Evolutionary conservation across 108 stramenopile genomes (phyloP).

Genomic region (Nitzschia putrida): DNA sequence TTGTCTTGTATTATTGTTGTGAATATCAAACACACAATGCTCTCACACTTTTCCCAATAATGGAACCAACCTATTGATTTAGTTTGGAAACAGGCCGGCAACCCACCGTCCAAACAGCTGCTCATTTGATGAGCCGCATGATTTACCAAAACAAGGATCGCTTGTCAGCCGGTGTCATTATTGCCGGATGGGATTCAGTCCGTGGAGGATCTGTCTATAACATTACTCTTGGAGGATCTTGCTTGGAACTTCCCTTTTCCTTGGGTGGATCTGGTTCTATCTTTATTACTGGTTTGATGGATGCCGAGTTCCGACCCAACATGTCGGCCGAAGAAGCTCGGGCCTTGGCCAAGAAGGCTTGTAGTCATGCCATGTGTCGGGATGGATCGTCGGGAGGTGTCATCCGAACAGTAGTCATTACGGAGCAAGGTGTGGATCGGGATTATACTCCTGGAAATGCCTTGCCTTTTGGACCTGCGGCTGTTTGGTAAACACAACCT

Average conservation of each 20-base stretch:
- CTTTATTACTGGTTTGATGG: conserved; percentile 92
- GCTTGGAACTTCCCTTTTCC: conserved; percentile 91
- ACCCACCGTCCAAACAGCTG: conserved; percentile 90
- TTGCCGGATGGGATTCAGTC: conserved; percentile 96
- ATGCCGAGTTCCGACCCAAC: conserved; percentile 72
- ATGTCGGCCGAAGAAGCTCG: conserved; percentile 92
- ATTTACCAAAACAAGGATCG: conserved; percentile 97
- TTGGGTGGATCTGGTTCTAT: conserved; percentile 92
- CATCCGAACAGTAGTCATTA: conserved; percentile 87
- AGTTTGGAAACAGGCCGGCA: conserved; percentile 86
- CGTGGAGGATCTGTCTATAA: conserved; percentile 85
- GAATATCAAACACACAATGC: too few species aligned
- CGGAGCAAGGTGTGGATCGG: conserved; percentile 65
- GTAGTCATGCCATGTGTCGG: conserved; percentile 96
- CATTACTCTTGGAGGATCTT: conserved; percentile 92
- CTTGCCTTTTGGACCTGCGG: conserved; percentile 80
- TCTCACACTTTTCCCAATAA: too few species aligned
- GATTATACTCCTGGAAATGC: conserved; percentile 81
- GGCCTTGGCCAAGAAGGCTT: conserved; percentile 80
- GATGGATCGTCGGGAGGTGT: conserved; percentile 97
- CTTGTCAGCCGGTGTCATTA: conserved; percentile 94
- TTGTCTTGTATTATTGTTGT: not conserved
- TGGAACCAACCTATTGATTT: too few species aligned
- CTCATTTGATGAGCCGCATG: conserved; percentile 80
- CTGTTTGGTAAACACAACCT: conserved; percentile 23